These are phyloP conservation scores for Hypoxylon sp. DNA, from an alignment of 2,329 filamentous ascomycete species.

Conservation along the genomic window DNA sequence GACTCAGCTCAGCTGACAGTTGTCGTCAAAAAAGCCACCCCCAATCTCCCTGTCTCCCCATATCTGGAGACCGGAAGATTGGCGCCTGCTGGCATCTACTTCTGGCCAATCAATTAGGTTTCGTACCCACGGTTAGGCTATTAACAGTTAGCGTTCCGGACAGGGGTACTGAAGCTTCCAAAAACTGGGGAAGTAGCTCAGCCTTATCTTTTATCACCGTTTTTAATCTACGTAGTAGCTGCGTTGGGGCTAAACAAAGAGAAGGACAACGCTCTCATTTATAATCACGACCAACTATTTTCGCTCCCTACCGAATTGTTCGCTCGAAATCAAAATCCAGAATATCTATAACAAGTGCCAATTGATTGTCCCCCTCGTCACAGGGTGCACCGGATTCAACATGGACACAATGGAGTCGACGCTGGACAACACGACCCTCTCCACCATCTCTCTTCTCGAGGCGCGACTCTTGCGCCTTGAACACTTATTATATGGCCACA, in stretches of 20 bases:
- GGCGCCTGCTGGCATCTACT: constrained; percentile 26
- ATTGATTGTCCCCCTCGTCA: neutral
- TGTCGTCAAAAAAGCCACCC: constrained; percentile 36
- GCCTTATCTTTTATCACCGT: constrained; percentile 35
- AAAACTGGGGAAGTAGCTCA: constrained; percentile 38
- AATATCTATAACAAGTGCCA: neutral
- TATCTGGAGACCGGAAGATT: constrained; percentile 22
- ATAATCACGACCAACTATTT: constrained; percentile 2
- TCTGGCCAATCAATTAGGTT: constrained; percentile 33
- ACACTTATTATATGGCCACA: constrained; percentile 69
- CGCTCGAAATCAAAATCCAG: neutral
- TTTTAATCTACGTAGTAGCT: neutral
- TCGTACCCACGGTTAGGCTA: constrained; percentile 29
- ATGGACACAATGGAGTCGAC: constrained; percentile 52
- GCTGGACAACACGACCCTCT: constrained; percentile 68
- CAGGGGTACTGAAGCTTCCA: constrained; percentile 26
- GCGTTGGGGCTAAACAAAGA: neutral
- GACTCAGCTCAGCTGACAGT: constrained; percentile 39
- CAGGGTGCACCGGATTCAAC: constrained; percentile 3
- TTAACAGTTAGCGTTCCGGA: constrained; percentile 34
- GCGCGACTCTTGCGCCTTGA: constrained; percentile 72
- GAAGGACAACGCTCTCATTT: neutral
- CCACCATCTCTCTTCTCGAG: constrained; percentile 71
- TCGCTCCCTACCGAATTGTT: neutral
- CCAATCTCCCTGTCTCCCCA: constrained; percentile 20